These are phyloP conservation scores for Phylloboletellus chloephorus DNA, from an alignment of 1,284 basidiomycete species.

Conservation along the genomic window DNA sequence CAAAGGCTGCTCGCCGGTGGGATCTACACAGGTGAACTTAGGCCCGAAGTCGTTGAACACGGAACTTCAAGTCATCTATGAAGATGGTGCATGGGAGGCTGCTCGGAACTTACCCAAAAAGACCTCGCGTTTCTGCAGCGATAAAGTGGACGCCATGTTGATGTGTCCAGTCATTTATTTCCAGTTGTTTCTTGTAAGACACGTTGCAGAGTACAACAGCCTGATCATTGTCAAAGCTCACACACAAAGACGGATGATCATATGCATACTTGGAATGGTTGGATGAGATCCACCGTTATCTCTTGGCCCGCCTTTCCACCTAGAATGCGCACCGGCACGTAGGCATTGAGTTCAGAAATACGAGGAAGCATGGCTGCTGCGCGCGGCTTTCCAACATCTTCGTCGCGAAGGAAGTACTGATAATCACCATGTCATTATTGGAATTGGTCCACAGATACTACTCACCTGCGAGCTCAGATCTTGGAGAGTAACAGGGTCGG, in stretches of 20 bases:
- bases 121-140: constrained; percentile 85
- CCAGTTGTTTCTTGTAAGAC: constrained; percentile 78
- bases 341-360: constrained; percentile 92
- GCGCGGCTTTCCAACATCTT: constrained; percentile 84
- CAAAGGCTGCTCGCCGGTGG: constrained; percentile 91
- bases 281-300: constrained; percentile 73
- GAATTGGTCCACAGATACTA: constrained; percentile 11
- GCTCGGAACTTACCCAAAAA: constrained; percentile 74
- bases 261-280: constrained; percentile 75
- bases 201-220: constrained; percentile 86
- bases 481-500: constrained; percentile 77
- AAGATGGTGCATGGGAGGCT: constrained; percentile 1
- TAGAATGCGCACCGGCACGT: constrained; percentile 87
- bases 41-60: constrained; percentile 97
- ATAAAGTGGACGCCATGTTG: constrained; percentile 88
- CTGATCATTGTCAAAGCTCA: constrained; percentile 37
- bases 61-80: constrained; percentile 47
- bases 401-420: constrained; percentile 90
- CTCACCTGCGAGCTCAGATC: constrained; percentile 91
- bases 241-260: background rate
- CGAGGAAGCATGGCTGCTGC: constrained; percentile 86
- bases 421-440: constrained; percentile 9
- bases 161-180: constrained; percentile 94
- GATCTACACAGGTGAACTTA: constrained; percentile 92
- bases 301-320: constrained; percentile 65